A percentile compares a stretch with the other conserved stretches of the same genome.
These are phyloP conservation scores for Microthlaspi erraticum DNA, from an alignment of 345 rosid genomes.

Conservation along the genomic window DNA sequence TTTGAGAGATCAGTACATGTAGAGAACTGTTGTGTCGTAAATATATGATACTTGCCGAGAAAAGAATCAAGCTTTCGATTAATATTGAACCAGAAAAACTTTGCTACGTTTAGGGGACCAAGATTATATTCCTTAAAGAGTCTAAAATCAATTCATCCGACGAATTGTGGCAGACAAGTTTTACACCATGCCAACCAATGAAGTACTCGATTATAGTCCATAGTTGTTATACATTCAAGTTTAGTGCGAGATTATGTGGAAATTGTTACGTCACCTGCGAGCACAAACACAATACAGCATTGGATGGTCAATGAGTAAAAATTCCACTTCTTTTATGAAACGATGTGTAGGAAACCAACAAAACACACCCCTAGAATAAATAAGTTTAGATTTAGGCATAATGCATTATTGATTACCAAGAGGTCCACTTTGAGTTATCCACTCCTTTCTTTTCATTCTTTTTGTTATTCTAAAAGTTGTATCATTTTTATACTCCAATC, in stretches of 20 bases:
- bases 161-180: conserved; percentile 6
- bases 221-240: not conserved
- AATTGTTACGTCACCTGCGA: conserved; percentile 36
- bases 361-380: conserved; percentile 9
- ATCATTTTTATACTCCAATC: conserved; percentile 1
- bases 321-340: conserved; percentile 45
- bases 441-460: conserved; percentile 13
- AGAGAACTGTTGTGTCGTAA: not conserved
- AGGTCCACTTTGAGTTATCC: conserved; percentile 35
- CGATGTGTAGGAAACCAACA: conserved; percentile 33
- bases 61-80: not conserved
- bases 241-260: conserved; percentile 37
- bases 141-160: not conserved
- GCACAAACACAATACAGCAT: conserved; percentile 51
- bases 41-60: too few species aligned
- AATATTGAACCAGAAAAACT: not conserved
- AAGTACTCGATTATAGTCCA: not conserved
- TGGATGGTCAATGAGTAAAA: conserved; percentile 52
- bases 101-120: not conserved
- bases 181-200: conserved; percentile 5
- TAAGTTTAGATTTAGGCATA: not conserved
- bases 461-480: conserved; percentile 4
- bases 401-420: conserved; percentile 28
- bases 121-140: not conserved
- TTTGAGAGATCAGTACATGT: not conserved